phyloP scores from a whole-genome alignment of 331 rosid genomes.

The Malus hybrid region DNA sequence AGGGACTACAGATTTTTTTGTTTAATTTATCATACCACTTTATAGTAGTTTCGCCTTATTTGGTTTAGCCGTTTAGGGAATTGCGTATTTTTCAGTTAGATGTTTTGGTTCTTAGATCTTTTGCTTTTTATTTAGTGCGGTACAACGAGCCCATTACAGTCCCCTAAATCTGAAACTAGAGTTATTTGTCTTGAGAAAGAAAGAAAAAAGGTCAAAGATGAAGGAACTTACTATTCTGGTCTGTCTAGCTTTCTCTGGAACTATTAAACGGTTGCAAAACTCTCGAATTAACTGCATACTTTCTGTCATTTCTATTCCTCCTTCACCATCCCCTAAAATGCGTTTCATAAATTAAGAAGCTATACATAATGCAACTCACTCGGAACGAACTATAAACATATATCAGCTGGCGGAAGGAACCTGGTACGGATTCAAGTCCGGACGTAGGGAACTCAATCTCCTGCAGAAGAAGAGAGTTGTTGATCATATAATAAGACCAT shows the following conservation, averaged over 20 bases:
- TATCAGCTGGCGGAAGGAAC: conserved; percentile 25
- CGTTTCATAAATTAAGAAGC: conserved; percentile 2
- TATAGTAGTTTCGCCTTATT: neutral
- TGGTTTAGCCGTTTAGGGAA: neutral
- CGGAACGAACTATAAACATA: neutral
- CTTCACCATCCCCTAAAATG: conserved; percentile 88
- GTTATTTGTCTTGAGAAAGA: neutral
- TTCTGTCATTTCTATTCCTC: conserved; percentile 93
- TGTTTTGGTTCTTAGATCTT: neutral
- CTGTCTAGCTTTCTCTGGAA: conserved; percentile 49
- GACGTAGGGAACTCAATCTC: conserved; percentile 97
- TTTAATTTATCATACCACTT: neutral
- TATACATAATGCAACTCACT: neutral
- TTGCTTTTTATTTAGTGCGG: neutral
- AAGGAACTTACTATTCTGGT: conserved; percentile 75
- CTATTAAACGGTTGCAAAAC: conserved; percentile 54
- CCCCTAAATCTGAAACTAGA: neutral
- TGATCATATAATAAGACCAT: conserved; percentile 23
- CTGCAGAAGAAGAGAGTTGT: conserved; percentile 38
- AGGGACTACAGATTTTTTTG: neutral
- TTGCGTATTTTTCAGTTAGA: neutral
- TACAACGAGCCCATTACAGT: neutral
- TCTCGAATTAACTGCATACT: conserved; percentile 88
- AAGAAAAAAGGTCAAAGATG: neutral
- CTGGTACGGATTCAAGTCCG: conserved; percentile 93